Evolutionary conservation across 2,329 filamentous ascomycete genomes (phyloP).

Genomic region (Coniochaeta prunicola): DNA sequence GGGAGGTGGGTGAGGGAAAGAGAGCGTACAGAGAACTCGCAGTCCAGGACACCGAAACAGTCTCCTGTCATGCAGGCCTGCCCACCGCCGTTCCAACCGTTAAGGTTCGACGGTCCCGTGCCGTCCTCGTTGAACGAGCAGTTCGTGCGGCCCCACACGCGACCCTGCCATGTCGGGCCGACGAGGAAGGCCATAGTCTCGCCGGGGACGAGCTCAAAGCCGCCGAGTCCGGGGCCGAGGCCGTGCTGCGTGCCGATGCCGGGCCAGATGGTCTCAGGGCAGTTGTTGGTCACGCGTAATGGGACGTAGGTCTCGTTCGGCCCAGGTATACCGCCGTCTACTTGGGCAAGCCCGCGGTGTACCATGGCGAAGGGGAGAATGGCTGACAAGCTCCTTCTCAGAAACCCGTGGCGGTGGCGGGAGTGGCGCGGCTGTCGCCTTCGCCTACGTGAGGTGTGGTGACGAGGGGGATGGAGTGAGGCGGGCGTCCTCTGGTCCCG

Average conservation of each 20-base stretch:
- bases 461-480: neutral
- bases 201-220: conserved; percentile 59
- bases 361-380: neutral
- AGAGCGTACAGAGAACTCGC: conserved; percentile 55
- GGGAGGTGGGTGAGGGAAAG: neutral
- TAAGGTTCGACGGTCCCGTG: conserved; percentile 32
- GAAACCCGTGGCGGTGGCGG: neutral
- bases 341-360: neutral
- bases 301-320: conserved; percentile 32
- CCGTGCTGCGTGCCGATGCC: conserved; percentile 68
- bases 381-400: neutral
- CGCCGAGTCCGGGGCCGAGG: conserved; percentile 56
- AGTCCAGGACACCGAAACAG: conserved; percentile 64
- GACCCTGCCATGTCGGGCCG: conserved; percentile 68
- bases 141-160: conserved; percentile 78
- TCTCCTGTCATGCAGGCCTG: conserved; percentile 67
- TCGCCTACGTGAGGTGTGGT: neutral
- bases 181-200: conserved; percentile 56
- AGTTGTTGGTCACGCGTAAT: conserved; percentile 65
- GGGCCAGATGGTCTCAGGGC: conserved; percentile 66
- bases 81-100: conserved; percentile 31
- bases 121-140: conserved; percentile 67
- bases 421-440: neutral
- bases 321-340: neutral
- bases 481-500: neutral